Evolutionary conservation across 1,284 basidiomycete genomes (phyloP), one percentile per base, ranked within the genome.

Genomic region (Leccinum pallidistipes): DNA sequence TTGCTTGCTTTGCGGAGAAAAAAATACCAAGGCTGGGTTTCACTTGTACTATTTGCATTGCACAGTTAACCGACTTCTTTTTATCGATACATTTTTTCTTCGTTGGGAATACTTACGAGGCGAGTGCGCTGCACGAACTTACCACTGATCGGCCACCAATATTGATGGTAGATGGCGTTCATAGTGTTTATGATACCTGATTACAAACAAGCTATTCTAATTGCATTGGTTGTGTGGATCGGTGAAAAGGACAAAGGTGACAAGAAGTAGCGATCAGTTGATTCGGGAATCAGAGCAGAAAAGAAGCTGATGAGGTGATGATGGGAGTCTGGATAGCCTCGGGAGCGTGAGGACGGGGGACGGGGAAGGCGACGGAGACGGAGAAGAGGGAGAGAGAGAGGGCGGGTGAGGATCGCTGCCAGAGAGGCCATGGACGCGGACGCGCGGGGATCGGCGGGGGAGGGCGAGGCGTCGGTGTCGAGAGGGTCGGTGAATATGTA

Each of bases 21-120:
- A 58, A 60, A 61, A 63, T 65, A 53, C 5, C 8, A 21, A 38
- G 34, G 50, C 58, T 38, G 57, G 59, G 52, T 58, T 75, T 72
- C 72, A 73, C 64, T 60, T 73, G 71, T 73, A 76, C 58, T 72
- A 76, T 74, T 76, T 66, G 70, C 71, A 75, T 69, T 58, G 62
- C 74, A 74, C 62, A 62, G 58, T 21, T 65, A 64, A 62, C 43
- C 67, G 56, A 65, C 62, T 54, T 70, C 69, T 36, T 64, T 54
- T 62, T 59, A 54, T 59, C 34, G 60, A 34, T 60, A 59, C 63
- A 40, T 62, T 71, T 72, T 36, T 52, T 56, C 21, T 21, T 47
- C 7, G 6, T 62, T 73, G 63, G 49, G 64, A 57, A 62, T 72
- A 70, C 66, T 73, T 70, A 64, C 18, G 56, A 67, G 54, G 62